Percentiles rank a stretch among this genome's conserved stretches.
Evolutionary conservation across 148 eudicot genomes (phyloP).

Genomic region (Chenopodium album): DNA sequence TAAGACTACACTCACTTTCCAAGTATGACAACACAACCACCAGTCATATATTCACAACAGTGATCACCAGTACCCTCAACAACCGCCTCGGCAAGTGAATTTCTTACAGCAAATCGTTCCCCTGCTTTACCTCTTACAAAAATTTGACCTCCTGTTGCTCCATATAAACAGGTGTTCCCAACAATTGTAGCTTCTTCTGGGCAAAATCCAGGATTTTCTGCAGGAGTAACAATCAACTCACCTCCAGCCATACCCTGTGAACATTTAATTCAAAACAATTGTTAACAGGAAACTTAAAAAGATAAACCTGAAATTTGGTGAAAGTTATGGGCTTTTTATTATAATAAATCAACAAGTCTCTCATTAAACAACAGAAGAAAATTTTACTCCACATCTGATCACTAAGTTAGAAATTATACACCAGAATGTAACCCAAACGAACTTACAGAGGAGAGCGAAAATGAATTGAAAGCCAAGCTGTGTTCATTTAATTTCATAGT

Average conservation of each 20-base stretch:
- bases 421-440: not conserved
- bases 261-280: slow-evolving; percentile 13
- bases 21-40: slow-evolving; percentile 89
- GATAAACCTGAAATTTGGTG: not conserved
- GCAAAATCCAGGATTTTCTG: slow-evolving; percentile 77
- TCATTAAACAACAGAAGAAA: not conserved
- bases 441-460: not conserved
- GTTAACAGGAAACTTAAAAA: not conserved
- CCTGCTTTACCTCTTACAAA: slow-evolving; percentile 96
- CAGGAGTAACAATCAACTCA: slow-evolving; percentile 84
- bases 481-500: not conserved
- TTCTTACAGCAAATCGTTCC: slow-evolving; percentile 98
- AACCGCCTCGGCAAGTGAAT: slow-evolving; percentile 93
- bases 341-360: not conserved
- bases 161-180: slow-evolving; percentile 91
- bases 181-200: slow-evolving; percentile 96
- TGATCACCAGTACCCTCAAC: slow-evolving; percentile 98
- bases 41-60: slow-evolving; percentile 98
- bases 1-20: slow-evolving; percentile 70
- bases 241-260: slow-evolving; percentile 98
- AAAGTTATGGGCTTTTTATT: not conserved
- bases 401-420: not conserved
- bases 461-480: not conserved
- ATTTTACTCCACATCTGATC: not conserved
- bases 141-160: slow-evolving; percentile 96